phyloP scores from a whole-genome alignment of 1,139 yeast genomes.

The Magnusiomyces fungicola region DNA sequence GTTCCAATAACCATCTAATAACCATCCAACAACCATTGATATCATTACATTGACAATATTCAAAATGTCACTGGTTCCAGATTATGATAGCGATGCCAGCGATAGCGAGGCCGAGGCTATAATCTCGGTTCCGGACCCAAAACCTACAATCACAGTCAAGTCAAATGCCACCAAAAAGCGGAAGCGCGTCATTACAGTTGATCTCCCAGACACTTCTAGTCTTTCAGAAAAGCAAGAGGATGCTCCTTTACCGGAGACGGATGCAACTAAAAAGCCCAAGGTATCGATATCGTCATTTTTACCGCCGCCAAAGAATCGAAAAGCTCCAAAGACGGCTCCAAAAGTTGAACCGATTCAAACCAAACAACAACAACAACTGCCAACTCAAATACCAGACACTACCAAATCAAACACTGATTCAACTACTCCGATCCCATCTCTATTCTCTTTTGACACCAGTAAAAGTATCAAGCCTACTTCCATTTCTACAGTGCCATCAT shows the following conservation, averaged over 20 bases:
- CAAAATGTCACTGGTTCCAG: conserved; percentile 20
- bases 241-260: background rate
- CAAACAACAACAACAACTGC: conserved; percentile 1
- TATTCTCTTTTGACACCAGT: conserved; percentile 15
- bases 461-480: background rate
- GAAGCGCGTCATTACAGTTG: no score
- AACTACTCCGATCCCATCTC: conserved; percentile 8
- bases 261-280: conserved; percentile 1
- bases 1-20: no score
- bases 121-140: no score
- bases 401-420: background rate
- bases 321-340: background rate
- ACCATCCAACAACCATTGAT: no score
- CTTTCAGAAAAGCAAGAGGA: background rate
- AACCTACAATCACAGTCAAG: no score
- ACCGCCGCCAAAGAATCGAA: conserved; percentile 16
- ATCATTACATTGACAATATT: no score
- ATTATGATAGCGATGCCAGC: conserved; percentile 19
- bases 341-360: background rate
- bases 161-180: no score
- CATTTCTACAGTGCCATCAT: conserved; percentile 1
- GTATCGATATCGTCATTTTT: conserved; percentile 15
- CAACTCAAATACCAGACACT: background rate
- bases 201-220: no score
- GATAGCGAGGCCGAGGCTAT: no score